Evolutionary conservation across 2,329 filamentous ascomycete species (phyloP).

Genomic region (Aspergillus pseudoviridinutans): DNA sequence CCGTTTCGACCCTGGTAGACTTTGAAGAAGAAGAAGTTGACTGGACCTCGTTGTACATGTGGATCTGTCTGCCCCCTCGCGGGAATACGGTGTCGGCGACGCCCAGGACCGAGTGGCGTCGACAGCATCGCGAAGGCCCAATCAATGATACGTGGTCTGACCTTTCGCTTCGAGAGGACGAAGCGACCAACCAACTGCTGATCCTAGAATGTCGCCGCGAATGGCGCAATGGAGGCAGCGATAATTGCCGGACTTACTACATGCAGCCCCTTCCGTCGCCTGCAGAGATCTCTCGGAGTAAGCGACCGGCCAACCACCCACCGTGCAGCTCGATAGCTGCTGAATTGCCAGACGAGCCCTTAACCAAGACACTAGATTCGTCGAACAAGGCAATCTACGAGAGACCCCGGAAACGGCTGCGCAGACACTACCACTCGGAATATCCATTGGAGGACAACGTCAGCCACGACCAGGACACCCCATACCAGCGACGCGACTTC

Average conservation of each 20-base stretch:
- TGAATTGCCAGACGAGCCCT: conserved; percentile 24
- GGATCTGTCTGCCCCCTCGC: conserved; percentile 57
- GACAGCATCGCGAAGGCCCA: conserved; percentile 64
- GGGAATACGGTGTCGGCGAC: conserved; percentile 40
- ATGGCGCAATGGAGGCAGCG: conserved; percentile 56
- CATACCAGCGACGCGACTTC: conserved; percentile 31
- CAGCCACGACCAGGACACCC: conserved; percentile 8
- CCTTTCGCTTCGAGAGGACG: conserved; percentile 59
- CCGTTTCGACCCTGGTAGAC: conserved; percentile 61
- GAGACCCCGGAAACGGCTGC: conserved; percentile 34
- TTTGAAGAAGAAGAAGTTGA: conserved; percentile 61
- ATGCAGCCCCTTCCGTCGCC: conserved; percentile 39
- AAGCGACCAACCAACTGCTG: conserved; percentile 53
- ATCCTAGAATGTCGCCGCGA: conserved; percentile 68
- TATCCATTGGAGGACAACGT: conserved; percentile 25
- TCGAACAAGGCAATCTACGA: conserved; percentile 32
- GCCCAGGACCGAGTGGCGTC: conserved; percentile 58
- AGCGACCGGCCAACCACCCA: conserved; percentile 5
- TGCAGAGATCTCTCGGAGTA: conserved; percentile 18
- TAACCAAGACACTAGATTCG: conserved; percentile 24
- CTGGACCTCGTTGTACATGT: conserved; percentile 67
- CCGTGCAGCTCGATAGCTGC: conserved; percentile 10
- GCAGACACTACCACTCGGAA: conserved; percentile 38
- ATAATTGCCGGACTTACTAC: conserved; percentile 64
- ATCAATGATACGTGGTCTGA: conserved; percentile 72